Conservation (phyloP, 1,139 yeast genomes). For the Meyerozyma elateridarum region DNA sequence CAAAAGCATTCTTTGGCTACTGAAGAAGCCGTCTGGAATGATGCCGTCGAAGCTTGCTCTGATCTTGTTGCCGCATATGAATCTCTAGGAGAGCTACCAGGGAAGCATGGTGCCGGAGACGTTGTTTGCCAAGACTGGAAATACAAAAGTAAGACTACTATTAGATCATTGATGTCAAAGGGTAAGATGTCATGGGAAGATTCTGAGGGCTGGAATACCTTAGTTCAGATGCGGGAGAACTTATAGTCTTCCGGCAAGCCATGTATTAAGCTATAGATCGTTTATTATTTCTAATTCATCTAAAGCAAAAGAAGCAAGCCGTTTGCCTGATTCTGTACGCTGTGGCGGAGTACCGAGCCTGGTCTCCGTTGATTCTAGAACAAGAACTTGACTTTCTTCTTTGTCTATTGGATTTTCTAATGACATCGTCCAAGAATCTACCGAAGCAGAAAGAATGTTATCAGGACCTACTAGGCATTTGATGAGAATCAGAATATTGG, state of each 20-base stretch:
- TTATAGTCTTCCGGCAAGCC: constrained; percentile 10
- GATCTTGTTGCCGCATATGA: constrained; percentile 87
- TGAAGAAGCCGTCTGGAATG: constrained; percentile 65
- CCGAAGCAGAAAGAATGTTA: too few species aligned
- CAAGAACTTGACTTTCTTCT: too few species aligned
- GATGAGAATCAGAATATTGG: too few species aligned
- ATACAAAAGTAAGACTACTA: constrained; percentile 69
- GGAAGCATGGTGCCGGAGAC: constrained; percentile 79
- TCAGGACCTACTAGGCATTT: too few species aligned
- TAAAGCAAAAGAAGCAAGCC: constrained; percentile 2
- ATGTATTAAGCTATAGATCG: neutral
- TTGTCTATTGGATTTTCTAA: too few species aligned
- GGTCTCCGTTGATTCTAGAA: too few species aligned
- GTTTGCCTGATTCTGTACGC: constrained; percentile 1
- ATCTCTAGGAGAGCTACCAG: constrained; percentile 80
- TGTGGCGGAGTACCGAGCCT: too few species aligned
- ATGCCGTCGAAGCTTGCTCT: constrained; percentile 72
- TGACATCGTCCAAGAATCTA: too few species aligned
- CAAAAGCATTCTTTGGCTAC: constrained; percentile 63
- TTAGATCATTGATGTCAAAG: constrained; percentile 72
- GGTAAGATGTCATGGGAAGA: constrained; percentile 81
- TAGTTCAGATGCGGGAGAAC: constrained; percentile 52
- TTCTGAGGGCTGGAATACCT: constrained; percentile 68
- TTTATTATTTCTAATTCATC: neutral
- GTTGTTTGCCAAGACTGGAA: constrained; percentile 90